Base-by-base conservation (phyloP, 2,329 filamentous ascomycete genomes). In the Aureobasidium lini region DNA sequence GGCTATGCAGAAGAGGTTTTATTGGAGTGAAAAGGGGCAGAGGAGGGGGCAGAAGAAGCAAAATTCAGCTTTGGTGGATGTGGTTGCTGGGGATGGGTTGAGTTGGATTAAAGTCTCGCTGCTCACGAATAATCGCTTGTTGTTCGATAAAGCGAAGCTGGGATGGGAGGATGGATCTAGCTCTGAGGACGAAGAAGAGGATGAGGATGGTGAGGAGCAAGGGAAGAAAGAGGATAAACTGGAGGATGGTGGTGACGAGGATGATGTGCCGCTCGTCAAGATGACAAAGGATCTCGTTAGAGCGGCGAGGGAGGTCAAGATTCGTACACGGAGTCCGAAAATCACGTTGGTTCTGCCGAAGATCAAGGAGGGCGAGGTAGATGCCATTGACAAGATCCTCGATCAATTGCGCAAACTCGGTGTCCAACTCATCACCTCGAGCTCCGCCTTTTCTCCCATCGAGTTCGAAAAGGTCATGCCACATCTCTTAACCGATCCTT, bases 71-170 rank as follows among this genome's bases (percentile, higher is more conserved):
- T 72, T 82, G 56, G 83, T 88, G 4, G 86, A 89, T 71, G 81
- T 87, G 47, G 81, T 89, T 29, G 79, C 83, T 1, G 76, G 83
- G 59, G 79, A 83, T 68, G 86, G 86, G 10, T 72, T 78, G 60
- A 79, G 84, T 65, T 89, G 86, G 86, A 79, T 85, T 57, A 88
- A 88, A 69, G 81, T 89, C 1, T 87, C 83, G 5, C 85, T 84
- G 4, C 74, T 86, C 28, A 85, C 83, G 0, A 81, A 86, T 63
- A 83, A 79, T 60, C 77, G 85, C 54, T 72, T 89, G 32, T 71
- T 88, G 16, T 86, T 85, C 67, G 86, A 89, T 64, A 78, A 88
- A 63, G 86, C 86, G 3, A 86, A 87, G 69, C 79, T 84, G 60
- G 85, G 86, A 10, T 87, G 84, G 80, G 81, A 83, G 64, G 75